phyloP scores from a whole-genome alignment of 2,329 filamentous ascomycete species.

The Graphilbum sp. region DNA sequence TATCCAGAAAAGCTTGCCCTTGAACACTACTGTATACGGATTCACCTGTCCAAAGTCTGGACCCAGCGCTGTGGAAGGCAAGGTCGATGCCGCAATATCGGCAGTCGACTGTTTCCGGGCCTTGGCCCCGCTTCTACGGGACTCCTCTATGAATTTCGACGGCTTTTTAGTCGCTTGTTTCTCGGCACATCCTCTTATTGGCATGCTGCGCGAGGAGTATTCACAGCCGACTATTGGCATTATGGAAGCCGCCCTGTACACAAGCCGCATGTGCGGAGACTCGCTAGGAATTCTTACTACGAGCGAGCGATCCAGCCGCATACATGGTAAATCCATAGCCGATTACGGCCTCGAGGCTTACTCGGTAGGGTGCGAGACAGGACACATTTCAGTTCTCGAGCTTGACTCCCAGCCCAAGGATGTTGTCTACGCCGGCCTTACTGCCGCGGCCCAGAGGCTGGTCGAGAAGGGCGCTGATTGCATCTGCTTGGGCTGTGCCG shows the following conservation, averaged over 20 bases:
- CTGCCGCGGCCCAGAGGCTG: conserved; percentile 19
- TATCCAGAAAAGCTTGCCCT: conserved; percentile 24
- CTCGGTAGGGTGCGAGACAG: conserved; percentile 24
- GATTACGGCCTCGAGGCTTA: conserved; percentile 24
- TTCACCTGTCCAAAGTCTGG: conserved; percentile 32
- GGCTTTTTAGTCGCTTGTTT: conserved; percentile 33
- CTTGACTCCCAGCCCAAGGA: conserved; percentile 21
- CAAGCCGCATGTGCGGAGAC: conserved; percentile 29
- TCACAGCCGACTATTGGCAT: conserved; percentile 28
- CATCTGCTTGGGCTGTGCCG: conserved; percentile 29
- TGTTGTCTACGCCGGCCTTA: conserved; percentile 22
- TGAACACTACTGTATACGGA: conserved; percentile 27
- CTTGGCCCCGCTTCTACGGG: conserved; percentile 19
- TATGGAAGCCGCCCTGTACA: conserved; percentile 31
- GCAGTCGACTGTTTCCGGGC: conserved; percentile 29
- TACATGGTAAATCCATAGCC: conserved; percentile 12
- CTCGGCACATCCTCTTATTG: conserved; percentile 27
- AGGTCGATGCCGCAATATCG: conserved; percentile 31
- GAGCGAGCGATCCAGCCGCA: conserved; percentile 9
- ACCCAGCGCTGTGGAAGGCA: conserved; percentile 33
- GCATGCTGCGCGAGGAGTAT: conserved; percentile 28
- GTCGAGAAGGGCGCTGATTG: conserved; percentile 17
- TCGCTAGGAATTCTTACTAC: conserved; percentile 28
- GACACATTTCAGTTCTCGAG: conserved; percentile 23
- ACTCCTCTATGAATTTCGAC: conserved; percentile 19